phyloP scores from a whole-genome alignment of 495 filamentous ascomycete species.

The Parmelia sp. region DNA sequence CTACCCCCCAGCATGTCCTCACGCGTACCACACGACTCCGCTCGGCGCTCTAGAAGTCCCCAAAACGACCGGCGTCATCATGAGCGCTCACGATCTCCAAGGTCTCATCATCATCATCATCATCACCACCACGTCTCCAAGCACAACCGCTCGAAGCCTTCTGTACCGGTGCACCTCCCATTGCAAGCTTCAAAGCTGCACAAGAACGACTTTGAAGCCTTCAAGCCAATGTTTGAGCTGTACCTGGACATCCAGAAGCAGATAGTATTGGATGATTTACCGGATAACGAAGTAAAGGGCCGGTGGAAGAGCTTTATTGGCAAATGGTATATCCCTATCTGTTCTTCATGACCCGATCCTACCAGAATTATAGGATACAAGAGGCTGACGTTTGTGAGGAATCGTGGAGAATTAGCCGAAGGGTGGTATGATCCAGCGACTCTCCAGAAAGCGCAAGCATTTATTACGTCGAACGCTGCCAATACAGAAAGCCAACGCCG shows the following conservation, averaged over 20 bases:
- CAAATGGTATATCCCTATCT: constrained; percentile 61
- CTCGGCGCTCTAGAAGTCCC: constrained; percentile 19
- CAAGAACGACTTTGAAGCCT: constrained; percentile 55
- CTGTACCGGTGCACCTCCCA: constrained; percentile 47
- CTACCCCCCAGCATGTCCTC: constrained; percentile 6
- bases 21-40: background rate
- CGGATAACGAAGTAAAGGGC: constrained; percentile 64
- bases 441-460: constrained; percentile 45
- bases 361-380: background rate
- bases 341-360: background rate
- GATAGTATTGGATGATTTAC: constrained; percentile 55
- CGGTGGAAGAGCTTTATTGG: constrained; percentile 89
- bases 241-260: constrained; percentile 91
- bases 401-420: constrained; percentile 82
- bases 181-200: constrained; percentile 57
- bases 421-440: constrained; percentile 86
- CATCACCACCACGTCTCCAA: constrained; percentile 3
- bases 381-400: constrained; percentile 55
- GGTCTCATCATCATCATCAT: constrained; percentile 4
- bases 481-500: constrained; percentile 9
- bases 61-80: background rate
- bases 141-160: constrained; percentile 14
- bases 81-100: constrained; percentile 22
- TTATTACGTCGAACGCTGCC: constrained; percentile 18
- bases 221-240: constrained; percentile 68